Base-by-base conservation (phyloP, 148 eudicot genomes). In the Camellia sinensis region DNA sequence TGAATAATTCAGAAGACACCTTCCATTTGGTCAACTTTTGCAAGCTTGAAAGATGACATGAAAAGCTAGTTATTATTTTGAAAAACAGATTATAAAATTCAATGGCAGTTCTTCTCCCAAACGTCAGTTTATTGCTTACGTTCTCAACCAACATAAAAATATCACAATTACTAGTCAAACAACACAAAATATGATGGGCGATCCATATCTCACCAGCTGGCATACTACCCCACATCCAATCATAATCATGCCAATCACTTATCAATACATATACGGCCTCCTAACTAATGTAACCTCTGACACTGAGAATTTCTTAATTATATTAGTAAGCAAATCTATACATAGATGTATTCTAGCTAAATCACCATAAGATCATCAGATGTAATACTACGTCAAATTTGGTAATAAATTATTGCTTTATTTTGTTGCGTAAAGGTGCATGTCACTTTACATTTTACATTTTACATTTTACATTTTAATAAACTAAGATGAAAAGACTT, bases 151-250 rank as follows among this genome's bases (percentile, higher is more conserved):
- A 43, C 60, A 13, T n/a, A 74, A 41, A 65, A 29, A 48, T 29
- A 62, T 17, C 50, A 59, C 9, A 37, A 41, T 67, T 5, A 74
- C 18, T 1, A 74, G 64, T 43, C 19, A 41, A 73, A 22, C 65
- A 48, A 40, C 64, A 65, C 48, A 74, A 52, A 13, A 13, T 19
- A 73, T 6, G 63, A 59, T 41, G 69, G 5, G 37, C 37, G 45
- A 50, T 40, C 78, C 82, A 53, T 53, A 53, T 46, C 5, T 22
- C 22, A 18, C 73, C 73, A 73, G 21, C 77, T 74, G 72, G 78
- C 43, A 6, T 5, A 44, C 41, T 57, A 45, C 12, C 40, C 29
- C 21, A 14, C 65, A 67, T 67, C 71, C 18, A 59, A 60, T 79
- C 46, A 6, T 37, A 67, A 48, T 48, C 7, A 48, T 48, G 52